Base-by-base conservation (phyloP, 1,284 basidiomycete genomes). In the Cerioporus squamosus region DNA sequence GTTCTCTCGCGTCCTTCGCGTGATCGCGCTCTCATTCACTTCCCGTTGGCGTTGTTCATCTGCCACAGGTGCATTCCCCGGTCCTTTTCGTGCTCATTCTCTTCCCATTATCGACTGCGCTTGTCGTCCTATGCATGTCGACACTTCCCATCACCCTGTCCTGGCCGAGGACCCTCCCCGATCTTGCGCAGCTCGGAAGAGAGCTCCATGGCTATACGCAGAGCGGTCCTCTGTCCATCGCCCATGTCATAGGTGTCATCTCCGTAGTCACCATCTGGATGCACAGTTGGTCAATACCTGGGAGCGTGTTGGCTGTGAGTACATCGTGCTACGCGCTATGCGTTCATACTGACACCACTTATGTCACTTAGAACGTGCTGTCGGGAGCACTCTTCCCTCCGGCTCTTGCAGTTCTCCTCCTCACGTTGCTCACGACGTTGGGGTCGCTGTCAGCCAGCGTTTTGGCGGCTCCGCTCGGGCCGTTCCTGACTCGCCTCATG, bases 271-370 rank as follows among this genome's bases (percentile, higher is more conserved):
- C 92, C 2, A 79, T 93, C 36, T 97, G 93, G 93, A 96, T 95
- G 75, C 94, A 97, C 72, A 93, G 94, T 7, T 97, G 94, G 94
- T 95, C 93, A 60, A 85, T 97, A 50, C 94, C 94, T 5, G 94
- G 94, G 5, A 94, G 92, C 61, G 93, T 95, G 53, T 81, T 96
- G 55, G 88, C 94, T 86, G 92, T 94, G 65, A 67, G 85, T 79
- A 20, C 38, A 24, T 50, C 55, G 15, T 44, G 17, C 39, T 29
- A 23, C 24, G 14, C 20, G 15, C 55, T 61, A 51, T 55, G 60
- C 29, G 57, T 55, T 61, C 60, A 44, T 20, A 9, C 24, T 62
- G 52, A 61, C 55, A 59, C 43, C 59, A 60, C 40, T 68, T 53
- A 65, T 67, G 44, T 68, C 44, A 33, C 60, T 29, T 22, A 94